phyloP scores from a whole-genome alignment of 164 flowering plant genomes.

The Vitis labrusca region DNA sequence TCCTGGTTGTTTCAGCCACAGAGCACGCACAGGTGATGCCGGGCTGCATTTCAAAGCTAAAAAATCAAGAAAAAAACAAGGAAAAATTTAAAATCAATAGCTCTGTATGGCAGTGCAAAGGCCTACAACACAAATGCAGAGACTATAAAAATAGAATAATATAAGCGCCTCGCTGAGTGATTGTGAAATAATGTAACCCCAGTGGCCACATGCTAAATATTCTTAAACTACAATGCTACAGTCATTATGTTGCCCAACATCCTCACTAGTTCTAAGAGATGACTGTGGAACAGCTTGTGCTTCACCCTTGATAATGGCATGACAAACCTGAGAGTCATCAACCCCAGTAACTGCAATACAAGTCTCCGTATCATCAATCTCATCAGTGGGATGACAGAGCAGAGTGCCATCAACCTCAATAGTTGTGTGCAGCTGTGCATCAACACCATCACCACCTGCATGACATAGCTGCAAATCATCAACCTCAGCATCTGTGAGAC shows the following conservation, averaged over 20 bases:
- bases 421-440: constrained; percentile 5
- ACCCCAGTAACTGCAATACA: background rate
- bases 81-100: no score
- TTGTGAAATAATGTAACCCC: no score
- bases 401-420: constrained; percentile 3
- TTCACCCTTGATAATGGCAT: background rate
- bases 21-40: no score
- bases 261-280: constrained; percentile 30
- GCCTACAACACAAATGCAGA: no score
- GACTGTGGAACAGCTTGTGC: constrained; percentile 16
- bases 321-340: background rate
- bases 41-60: no score
- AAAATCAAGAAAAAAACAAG: no score
- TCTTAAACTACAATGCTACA: constrained; percentile 18
- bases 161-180: no score
- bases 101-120: no score
- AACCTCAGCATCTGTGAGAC: constrained; percentile 5
- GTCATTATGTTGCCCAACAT: constrained; percentile 29
- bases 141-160: no score
- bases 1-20: no score
- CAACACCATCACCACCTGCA: constrained; percentile 18
- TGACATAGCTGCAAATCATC: constrained; percentile 10
- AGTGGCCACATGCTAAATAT: background rate
- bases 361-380: no score
- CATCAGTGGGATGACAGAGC: constrained; percentile 1